Base-by-base conservation (phyloP, 1,284 basidiomycete species). In the Hypsizygus ulmarius region DNA sequence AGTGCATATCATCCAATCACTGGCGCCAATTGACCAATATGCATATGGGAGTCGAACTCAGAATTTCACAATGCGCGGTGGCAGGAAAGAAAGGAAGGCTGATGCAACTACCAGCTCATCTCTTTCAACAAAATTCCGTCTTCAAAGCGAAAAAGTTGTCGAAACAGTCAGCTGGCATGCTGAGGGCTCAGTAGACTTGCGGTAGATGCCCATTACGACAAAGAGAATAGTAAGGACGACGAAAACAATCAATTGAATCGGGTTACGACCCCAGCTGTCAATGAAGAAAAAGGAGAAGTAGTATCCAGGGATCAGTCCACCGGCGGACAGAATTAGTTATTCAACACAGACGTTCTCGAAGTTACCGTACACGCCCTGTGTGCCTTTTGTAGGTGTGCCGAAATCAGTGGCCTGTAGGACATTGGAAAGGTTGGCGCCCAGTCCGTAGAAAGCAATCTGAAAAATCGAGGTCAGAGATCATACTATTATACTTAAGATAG, bases 391-490 rank as follows among this genome's bases (percentile, higher is more conserved):
- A 4, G 51, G 66, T 21, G 68, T 67, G 40, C 80, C 79, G 59
- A 81, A 83, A 50, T 77, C 78, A 53, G 85, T 84, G 21, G 77
- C 71, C 44, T 67, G 53, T 12, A 84, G 66, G 51, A 84, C 78
- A 61, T 83, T 83, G 39, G 80, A 78, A 5, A 84, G 86, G 73
- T 93, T 93, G 50, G 93, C 75, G 49, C 88, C 85, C 36, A 93
- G 77, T 52, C 90, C 90, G 67, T 92, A 91, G 73, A 93, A 93
- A 25, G 84, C 83, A 66, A 92, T 81, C 78, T 91, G 55, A 62
- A 36, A 50, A 54, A 53, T 34, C 47, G 45, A 39, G 51, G 51
- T 43, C 21, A 45, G 36, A 55, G 34, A n/a, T n/a, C n/a, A n/a
- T n/a, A n/a, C 16, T 27, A 42, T 34, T 27, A 21, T 32, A 15